Evolutionary conservation across 495 filamentous ascomycete genomes (phyloP).

Genomic region (Hyaloscypha hepaticicola): DNA sequence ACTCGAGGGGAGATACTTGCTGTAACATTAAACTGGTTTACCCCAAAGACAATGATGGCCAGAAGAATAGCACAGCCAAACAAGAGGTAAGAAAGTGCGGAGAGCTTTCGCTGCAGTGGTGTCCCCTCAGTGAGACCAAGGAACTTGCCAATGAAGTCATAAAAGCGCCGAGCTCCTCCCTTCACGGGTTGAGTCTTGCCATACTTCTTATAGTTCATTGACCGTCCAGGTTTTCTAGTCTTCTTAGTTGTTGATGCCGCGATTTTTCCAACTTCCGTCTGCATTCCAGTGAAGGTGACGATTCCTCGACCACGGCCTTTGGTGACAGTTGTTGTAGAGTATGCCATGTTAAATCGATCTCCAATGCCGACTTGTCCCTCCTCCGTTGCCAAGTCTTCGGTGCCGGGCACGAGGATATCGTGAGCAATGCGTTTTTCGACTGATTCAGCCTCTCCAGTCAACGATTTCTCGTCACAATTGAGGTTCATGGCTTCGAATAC

Average conservation of each 20-base stretch:
- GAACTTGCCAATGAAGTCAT: constrained; percentile 63
- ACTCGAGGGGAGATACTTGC: background rate
- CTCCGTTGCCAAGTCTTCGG: constrained; percentile 32
- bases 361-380: constrained; percentile 58
- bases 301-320: constrained; percentile 69
- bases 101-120: constrained; percentile 77
- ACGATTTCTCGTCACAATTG: constrained; percentile 64
- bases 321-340: constrained; percentile 63
- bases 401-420: constrained; percentile 36
- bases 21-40: constrained; percentile 66
- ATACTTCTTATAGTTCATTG: constrained; percentile 62
- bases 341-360: constrained; percentile 69
- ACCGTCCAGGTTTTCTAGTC: constrained; percentile 57
- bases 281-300: constrained; percentile 72
- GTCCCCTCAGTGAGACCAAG: constrained; percentile 78
- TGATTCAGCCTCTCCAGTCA: constrained; percentile 72
- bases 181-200: constrained; percentile 58
- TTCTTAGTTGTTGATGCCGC: constrained; percentile 63
- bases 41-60: constrained; percentile 77
- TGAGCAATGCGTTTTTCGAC: constrained; percentile 44
- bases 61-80: constrained; percentile 73
- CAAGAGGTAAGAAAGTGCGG: constrained; percentile 71
- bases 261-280: constrained; percentile 83
- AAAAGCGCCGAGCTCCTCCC: constrained; percentile 55
- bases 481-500: constrained; percentile 80